Base-by-base conservation (phyloP, 1,284 basidiomycete genomes). In the Anthracocystis walkeri region DNA sequence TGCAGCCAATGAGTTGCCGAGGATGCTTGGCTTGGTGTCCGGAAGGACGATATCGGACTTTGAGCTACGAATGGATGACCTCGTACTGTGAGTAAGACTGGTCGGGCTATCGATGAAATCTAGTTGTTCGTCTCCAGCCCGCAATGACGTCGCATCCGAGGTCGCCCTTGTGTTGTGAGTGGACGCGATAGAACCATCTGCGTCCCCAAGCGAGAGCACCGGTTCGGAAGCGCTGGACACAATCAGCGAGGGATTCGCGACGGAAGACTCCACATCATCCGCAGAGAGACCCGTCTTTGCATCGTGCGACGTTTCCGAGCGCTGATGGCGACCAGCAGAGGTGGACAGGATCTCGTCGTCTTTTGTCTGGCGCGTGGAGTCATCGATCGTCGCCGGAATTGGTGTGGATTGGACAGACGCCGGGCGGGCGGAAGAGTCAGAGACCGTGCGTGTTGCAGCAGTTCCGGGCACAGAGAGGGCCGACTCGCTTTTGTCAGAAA, bases 191-290 rank as follows among this genome's bases (percentile, higher is more conserved):
- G 52, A 14, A 6, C 10, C 31, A 5, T 33, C 31, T 7, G 25
- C 60, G 21, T 35, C 40, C 25, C 27, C 44, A 12, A 58, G 44
- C 31, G 53, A 40, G 7, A 68, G 61, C 44, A 44, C 51, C 4
- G 65, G 55, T 40, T 75, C 63, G 8, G 66, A 75, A 2, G 72
- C 72, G 44, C 66, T 69, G 33, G 72, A 75, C 11, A 75, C 54
- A 27, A 70, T 48, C 42, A 75, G 11, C 1, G 66, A 65, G 6
- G 72, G 72, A 6, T 57, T 55, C 12, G 20, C 16, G 3, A 29
- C 25, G 27, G 23, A 12, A 33, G 35, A 21, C 2, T 49, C 51
- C 11, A 14, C 14, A 11, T 38, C 33, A 10, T 38, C 51, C 40
- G 63, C n/a, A 18, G 51, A 25, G 14, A 40, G 16, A 16, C 29